Evolutionary conservation across 257 asterid species (phyloP), one percentile per base, ranked within the genome.

Genomic region (Buddleja alternifolia): DNA sequence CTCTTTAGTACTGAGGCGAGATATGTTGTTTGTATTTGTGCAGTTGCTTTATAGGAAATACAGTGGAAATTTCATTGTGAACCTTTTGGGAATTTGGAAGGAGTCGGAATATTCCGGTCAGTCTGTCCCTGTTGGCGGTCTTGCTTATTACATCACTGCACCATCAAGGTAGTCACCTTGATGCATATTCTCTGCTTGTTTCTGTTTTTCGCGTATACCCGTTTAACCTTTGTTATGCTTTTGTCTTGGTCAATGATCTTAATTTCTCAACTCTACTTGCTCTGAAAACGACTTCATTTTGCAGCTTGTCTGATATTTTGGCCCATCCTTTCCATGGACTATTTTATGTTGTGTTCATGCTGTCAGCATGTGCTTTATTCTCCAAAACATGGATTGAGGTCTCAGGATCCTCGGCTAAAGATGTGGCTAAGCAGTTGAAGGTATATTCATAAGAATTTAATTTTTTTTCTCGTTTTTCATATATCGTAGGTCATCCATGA

Each of bases 31-130:
- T 71, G 14, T 71, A 41, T 50, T 4, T 32, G 4, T 39, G 45
- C 73, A 76, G 81, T 45, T 76, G 66, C 81, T 76, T 20, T 60
- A 76, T 15, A 76, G 73, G 70, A 44, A 23, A 53, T 76, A 76
- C 17, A 37, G 73, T 59, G 81, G 77, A 20, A 76, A 76, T 52
- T 76, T 76, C 63, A 61, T 76, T 19, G 81, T 76, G 66, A 76
- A 76, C 60, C 81, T 76, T 39, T 29, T 76, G 77, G 81, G 81
- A 7, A 65, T 40, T 40, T 76, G 81, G 81, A 71, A 76, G 81
- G 81, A 76, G 66, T 76, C 81, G 41, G 81, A 76, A 66, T 76
- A 76, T 21, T 71, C 77, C 34, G 81, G 81, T 7, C 81, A 76
- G 39, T 76, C 81, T 11, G 51, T 71, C 40, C 81, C 81, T 51